phyloP scores from a whole-genome alignment of 1,139 yeast species.

The Torulaspora pretoriensis region DNA sequence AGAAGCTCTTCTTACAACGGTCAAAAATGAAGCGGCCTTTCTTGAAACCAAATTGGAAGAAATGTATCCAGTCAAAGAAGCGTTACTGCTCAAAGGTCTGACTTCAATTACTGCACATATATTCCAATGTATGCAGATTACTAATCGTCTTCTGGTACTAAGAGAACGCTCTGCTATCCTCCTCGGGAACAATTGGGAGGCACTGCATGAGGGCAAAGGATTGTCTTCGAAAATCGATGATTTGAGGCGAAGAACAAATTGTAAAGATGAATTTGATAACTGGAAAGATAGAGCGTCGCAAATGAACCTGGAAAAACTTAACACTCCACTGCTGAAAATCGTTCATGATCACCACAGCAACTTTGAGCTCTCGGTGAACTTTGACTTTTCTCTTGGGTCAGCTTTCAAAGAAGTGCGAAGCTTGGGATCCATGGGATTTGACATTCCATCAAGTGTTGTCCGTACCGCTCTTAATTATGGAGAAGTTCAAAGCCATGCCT shows the following conservation, averaged over 20 bases:
- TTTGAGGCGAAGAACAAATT: slow-evolving; percentile 46
- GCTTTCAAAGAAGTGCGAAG: slow-evolving; percentile 53
- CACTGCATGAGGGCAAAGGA: slow-evolving; percentile 67
- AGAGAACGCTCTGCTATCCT: slow-evolving; percentile 46
- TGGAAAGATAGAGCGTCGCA: slow-evolving; percentile 44
- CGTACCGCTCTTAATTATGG: slow-evolving; percentile 45
- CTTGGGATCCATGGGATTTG: slow-evolving; percentile 50
- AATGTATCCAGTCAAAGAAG: background rate
- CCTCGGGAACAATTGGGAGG: slow-evolving; percentile 71
- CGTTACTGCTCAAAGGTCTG: slow-evolving; percentile 41
- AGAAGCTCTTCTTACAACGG: slow-evolving; percentile 43
- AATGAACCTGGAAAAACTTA: slow-evolving; percentile 27
- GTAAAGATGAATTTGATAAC: slow-evolving; percentile 40
- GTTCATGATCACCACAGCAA: slow-evolving; percentile 21
- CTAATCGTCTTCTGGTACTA: slow-evolving; percentile 41
- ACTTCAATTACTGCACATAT: slow-evolving; percentile 48
- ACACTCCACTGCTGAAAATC: slow-evolving; percentile 43
- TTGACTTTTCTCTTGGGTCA: slow-evolving; percentile 45
- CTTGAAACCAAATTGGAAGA: slow-evolving; percentile 15
- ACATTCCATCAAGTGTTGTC: slow-evolving; percentile 51
- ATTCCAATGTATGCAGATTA: slow-evolving; percentile 50
- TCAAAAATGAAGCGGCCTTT: slow-evolving; percentile 45
- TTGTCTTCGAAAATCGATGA: slow-evolving; percentile 49
- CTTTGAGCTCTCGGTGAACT: slow-evolving; percentile 43
- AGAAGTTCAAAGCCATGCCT: slow-evolving; percentile 56